Evolutionary conservation across 192 early-diverging fungal genomes (phyloP), one percentile per base, ranked within the genome.

Genomic region (Globomyces pollinis-pini): DNA sequence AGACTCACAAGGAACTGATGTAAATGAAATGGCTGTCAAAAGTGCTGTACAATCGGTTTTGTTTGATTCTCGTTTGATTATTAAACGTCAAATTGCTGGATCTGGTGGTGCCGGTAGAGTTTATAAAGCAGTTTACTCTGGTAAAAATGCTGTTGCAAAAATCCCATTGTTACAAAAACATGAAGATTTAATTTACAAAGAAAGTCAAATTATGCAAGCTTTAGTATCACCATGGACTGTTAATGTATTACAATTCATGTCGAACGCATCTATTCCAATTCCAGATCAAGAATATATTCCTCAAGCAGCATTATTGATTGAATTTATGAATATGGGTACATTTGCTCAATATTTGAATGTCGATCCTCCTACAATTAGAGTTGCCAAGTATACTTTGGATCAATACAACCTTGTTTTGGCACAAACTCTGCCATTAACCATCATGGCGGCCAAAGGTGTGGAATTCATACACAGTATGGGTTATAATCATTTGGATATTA

Each of bases 311-410:
- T 24, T 54, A 24, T 36, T 54, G 21, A 36, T 54, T 24, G 52
- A 54, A 31, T 54, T 20, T 18, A 54, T 54, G 52, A 54, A 54
- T 26, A n/a, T n/a, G n/a, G n/a, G n/a, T n/a, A n/a, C n/a, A n/a
- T n/a, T n/a, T n/a, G n/a, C n/a, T n/a, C n/a, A n/a, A n/a, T n/a
- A n/a, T n/a, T n/a, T n/a, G n/a, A n/a, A n/a, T n/a, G n/a, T n/a
- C n/a, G n/a, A n/a, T n/a, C n/a, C n/a, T n/a, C n/a, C n/a, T n/a
- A n/a, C 15, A 47, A 26, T 20, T 47, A 47, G 23, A 23, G 8
- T 47, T 7, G 44, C 23, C 23, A 20, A 47, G 23, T 47, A 47
- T n/a, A n/a, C n/a, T n/a, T n/a, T n/a, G n/a, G n/a, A n/a, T n/a
- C n/a, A n/a, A n/a, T n/a, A n/a, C n/a, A n/a, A n/a, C n/a, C n/a